Percentiles rank a stretch among this genome's conserved stretches.
Evolutionary conservation across 805 yeast genomes (phyloP).

Genomic region (Torulaspora quercuum): DNA sequence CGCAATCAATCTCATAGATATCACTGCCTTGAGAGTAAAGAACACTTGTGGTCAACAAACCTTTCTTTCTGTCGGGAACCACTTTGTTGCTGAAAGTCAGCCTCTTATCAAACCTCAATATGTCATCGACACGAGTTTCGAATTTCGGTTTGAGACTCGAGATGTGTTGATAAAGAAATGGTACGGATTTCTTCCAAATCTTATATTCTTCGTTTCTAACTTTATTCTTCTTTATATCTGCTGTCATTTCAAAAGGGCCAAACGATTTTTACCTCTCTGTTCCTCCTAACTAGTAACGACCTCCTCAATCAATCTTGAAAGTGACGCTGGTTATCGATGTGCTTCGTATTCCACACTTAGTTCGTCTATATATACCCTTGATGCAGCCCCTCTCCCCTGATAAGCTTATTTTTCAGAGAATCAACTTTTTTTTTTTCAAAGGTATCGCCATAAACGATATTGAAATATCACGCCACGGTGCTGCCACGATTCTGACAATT

Average conservation of each 20-base stretch:
- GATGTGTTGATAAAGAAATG: conserved; percentile 56
- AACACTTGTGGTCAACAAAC: conserved; percentile 26
- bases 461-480: conserved; percentile 11
- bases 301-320: too few relatives aligned
- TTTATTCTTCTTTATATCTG: conserved; percentile 38
- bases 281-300: too few relatives aligned
- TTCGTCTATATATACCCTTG: conserved; percentile 1
- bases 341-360: too few relatives aligned
- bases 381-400: conserved; percentile 12
- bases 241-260: conserved; percentile 5
- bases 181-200: conserved; percentile 81
- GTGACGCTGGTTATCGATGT: too few relatives aligned
- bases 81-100: conserved; percentile 30
- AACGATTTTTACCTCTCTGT: too few relatives aligned
- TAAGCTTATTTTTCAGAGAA: conserved; percentile 6
- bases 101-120: conserved; percentile 24
- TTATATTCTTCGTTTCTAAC: conserved; percentile 71
- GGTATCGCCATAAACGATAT: conserved; percentile 11
- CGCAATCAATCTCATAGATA: conserved; percentile 32
- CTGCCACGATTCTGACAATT: background rate
- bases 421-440: conserved; percentile 1
- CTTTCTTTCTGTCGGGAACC: conserved; percentile 33
- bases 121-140: conserved; percentile 32
- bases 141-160: conserved; percentile 39
- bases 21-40: conserved; percentile 35